phyloP scores from a whole-genome alignment of 495 filamentous ascomycete species.

The Lophium mytilinum region DNA sequence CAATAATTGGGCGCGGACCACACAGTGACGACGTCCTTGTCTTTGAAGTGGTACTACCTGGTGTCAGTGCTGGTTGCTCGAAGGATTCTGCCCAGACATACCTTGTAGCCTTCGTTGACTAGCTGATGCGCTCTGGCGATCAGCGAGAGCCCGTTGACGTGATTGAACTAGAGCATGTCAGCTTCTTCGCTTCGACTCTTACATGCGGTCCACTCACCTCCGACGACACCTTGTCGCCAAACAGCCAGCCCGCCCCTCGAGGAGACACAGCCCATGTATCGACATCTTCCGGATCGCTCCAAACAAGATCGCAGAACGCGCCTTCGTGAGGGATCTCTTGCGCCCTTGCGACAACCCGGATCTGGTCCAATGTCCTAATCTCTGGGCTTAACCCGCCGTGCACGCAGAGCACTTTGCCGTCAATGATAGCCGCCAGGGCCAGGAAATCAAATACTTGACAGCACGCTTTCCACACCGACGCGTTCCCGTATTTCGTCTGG shows the following conservation, averaged over 20 bases:
- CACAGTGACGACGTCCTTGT: slow-evolving; percentile 97
- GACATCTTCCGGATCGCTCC: slow-evolving; percentile 97
- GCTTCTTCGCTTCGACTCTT: background rate
- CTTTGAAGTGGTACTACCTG: slow-evolving; percentile 75
- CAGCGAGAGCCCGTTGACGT: slow-evolving; percentile 89
- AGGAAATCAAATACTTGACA: slow-evolving; percentile 99
- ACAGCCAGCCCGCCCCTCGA: slow-evolving; percentile 91
- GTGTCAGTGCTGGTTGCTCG: background rate
- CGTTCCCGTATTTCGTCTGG: slow-evolving; percentile 95
- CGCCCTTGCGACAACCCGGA: slow-evolving; percentile 91
- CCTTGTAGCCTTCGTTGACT: slow-evolving; percentile 97
- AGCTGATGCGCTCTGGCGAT: slow-evolving; percentile 95
- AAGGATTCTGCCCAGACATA: slow-evolving; percentile 25
- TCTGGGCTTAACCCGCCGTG: slow-evolving; percentile 95
- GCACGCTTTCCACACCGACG: slow-evolving; percentile 97
- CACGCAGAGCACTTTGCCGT: slow-evolving; percentile 93
- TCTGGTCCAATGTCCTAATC: slow-evolving; percentile 92
- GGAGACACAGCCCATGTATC: slow-evolving; percentile 97
- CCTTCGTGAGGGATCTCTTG: slow-evolving; percentile 98
- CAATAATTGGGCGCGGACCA: slow-evolving; percentile 99
- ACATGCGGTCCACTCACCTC: slow-evolving; percentile 40
- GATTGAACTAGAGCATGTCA: slow-evolving; percentile 59
- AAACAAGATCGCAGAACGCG: slow-evolving; percentile 95
- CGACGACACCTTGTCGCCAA: slow-evolving; percentile 94
- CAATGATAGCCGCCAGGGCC: slow-evolving; percentile 90